These are phyloP conservation scores for Aristolochia californica DNA, from an alignment of 164 flowering plant species.

Conservation along the genomic window DNA sequence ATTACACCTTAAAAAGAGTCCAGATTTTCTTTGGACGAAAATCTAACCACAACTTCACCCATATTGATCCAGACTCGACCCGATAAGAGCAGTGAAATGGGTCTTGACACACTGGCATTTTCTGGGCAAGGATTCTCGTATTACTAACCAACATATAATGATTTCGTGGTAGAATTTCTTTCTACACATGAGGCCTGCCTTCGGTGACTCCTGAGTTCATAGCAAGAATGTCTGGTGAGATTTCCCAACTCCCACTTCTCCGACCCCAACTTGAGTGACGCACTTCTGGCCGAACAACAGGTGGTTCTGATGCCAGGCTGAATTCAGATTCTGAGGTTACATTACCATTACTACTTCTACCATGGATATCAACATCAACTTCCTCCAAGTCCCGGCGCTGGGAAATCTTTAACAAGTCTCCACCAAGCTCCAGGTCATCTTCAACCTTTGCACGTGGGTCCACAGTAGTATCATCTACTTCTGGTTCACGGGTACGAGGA, in stretches of 20 bases:
- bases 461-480: constrained; percentile 34
- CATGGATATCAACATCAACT: constrained; percentile 51
- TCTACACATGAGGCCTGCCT: constrained; percentile 25
- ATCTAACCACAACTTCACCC: neutral
- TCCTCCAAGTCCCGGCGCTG: constrained; percentile 68
- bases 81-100: neutral
- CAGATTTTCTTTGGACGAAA: too few species aligned
- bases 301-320: constrained; percentile 34
- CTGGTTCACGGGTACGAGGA: constrained; percentile 29
- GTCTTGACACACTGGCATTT: neutral
- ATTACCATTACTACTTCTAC: constrained; percentile 60
- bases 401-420: constrained; percentile 72
- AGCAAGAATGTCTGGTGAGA: constrained; percentile 37
- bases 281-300: constrained; percentile 31
- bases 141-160: neutral
- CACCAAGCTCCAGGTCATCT: constrained; percentile 79
- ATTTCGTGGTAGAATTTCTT: neutral
- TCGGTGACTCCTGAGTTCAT: constrained; percentile 26
- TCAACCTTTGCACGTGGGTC: constrained; percentile 74
- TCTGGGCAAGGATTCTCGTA: neutral
- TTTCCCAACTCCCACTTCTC: constrained; percentile 74
- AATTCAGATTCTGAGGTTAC: constrained; percentile 48
- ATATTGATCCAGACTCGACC: neutral
- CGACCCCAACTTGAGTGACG: constrained; percentile 58
- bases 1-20: too few species aligned